Percentiles rank a stretch among this genome's conserved stretches.
phyloP scores from a whole-genome alignment of 495 filamentous ascomycete species.

The Staphylotrichum longicolle region DNA sequence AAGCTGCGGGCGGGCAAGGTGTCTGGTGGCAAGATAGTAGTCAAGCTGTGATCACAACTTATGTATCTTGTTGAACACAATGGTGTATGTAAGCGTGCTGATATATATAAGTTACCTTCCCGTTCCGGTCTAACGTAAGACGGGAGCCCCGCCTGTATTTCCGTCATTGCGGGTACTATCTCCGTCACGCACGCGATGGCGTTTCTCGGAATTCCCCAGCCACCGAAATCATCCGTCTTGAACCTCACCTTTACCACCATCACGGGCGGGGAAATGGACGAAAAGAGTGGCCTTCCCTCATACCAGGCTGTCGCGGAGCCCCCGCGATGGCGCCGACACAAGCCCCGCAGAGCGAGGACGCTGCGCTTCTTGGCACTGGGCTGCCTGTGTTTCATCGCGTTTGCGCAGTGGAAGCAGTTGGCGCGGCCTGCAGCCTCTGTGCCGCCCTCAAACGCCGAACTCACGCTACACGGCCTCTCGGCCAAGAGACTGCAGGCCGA shows the following conservation, averaged over 20 bases:
- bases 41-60: no score
- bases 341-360: conserved; percentile 36
- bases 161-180: no score
- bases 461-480: conserved; percentile 34
- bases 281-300: conserved; percentile 27
- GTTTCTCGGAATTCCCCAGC: background rate
- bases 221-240: background rate
- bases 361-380: conserved; percentile 37
- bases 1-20: background rate
- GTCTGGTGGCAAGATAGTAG: background rate
- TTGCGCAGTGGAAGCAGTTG: conserved; percentile 49
- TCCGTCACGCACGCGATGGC: no score
- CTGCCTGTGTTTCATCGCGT: conserved; percentile 46
- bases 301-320: conserved; percentile 19
- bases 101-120: no score
- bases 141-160: no score
- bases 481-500: conserved; percentile 42
- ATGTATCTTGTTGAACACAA: no score
- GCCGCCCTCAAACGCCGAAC: conserved; percentile 12
- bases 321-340: conserved; percentile 26
- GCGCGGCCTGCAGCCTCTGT: conserved; percentile 13
- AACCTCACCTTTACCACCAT: background rate
- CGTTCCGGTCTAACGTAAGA: no score
- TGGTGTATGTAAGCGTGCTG: no score
- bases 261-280: conserved; percentile 24